A percentile compares a stretch with the other conserved stretches of the same genome.
phyloP scores from a whole-genome alignment of 164 flowering plant species.

The Houttuynia cordata region DNA sequence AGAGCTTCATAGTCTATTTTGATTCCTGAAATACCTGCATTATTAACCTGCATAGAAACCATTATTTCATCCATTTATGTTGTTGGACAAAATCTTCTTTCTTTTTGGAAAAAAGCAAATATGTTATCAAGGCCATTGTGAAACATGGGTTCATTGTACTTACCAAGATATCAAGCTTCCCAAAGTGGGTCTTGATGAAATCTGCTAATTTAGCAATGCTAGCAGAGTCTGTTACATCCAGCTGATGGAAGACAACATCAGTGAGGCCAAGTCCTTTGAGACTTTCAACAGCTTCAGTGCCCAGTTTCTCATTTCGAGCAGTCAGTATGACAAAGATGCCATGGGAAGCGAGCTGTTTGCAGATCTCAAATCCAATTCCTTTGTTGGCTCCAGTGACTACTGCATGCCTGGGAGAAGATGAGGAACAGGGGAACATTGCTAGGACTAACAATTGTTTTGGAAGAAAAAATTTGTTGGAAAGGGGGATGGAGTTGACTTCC shows the following conservation, averaged over 20 bases:
- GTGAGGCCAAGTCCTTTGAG: conserved; percentile 24
- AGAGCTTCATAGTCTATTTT: no score
- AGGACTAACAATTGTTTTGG: no score
- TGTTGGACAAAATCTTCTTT: no score
- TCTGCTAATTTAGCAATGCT: conserved; percentile 33
- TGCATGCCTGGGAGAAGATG: conserved; percentile 22
- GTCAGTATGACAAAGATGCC: conserved; percentile 41
- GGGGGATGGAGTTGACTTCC: no score
- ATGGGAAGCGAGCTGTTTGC: conserved; percentile 31
- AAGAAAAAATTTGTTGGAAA: no score
- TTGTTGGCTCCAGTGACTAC: conserved; percentile 63
- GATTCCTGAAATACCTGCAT: no score
- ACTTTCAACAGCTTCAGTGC: conserved; percentile 28
- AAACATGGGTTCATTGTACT: background rate
- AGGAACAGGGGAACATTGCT: no score
- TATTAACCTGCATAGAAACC: background rate
- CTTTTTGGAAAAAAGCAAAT: no score
- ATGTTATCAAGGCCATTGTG: no score
- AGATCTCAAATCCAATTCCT: conserved; percentile 53
- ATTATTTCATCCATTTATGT: background rate
- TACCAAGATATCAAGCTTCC: conserved; percentile 60
- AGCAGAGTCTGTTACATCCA: conserved; percentile 35
- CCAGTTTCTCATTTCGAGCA: conserved; percentile 41
- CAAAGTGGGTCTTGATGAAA: conserved; percentile 31
- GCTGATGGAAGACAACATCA: conserved; percentile 46